Base-by-base conservation (phyloP, 2,329 filamentous ascomycete genomes). In the Thermoascus crustaceus region DNA sequence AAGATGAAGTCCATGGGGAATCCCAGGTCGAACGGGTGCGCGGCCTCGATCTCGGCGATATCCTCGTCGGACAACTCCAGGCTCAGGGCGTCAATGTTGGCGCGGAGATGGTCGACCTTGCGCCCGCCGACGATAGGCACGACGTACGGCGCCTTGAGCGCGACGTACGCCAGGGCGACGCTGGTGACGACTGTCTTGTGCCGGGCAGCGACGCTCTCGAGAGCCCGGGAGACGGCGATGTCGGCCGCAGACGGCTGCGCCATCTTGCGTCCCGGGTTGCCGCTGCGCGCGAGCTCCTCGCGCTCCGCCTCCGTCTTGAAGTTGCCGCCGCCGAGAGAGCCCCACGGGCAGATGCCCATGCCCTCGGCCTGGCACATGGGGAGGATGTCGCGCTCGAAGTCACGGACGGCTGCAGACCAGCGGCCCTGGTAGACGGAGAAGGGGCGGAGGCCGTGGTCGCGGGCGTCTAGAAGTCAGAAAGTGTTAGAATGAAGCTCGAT, bases 371-470 rank as follows among this genome's bases (percentile, higher is more conserved):
- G 65, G 22, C 61, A 67, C 78, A 82, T 82, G 29, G 76, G 76
- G 32, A 83, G 68, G 45, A 81, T 78, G n/a, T 81, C 78, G 24
- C 76, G 71, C 61, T 81, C 78, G 38, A 83, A 75, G 55, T 85
- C 80, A 30, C 81, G 73, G 25, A 74, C 66, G 1, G 65, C 69
- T 18, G 71, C 67, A 21, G 64, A 74, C 77, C 78, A 83, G 9
- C 63, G 64, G 16, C 80, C 80, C 56, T 82, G 78, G 55, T 82
- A 84, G 19, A 84, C 73, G 22, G 67, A 72, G 61, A 87, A 87
- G 24, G 73, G 78, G 1, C 76, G 74, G 18, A 85, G 67, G n/a
- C 78, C 80, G 43, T 85, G 74, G 43, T 75, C 71, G 26, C 78
- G 72, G 5, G 83, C 84, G 50, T 86, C 50, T 39, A n/a, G 38